phyloP scores from a whole-genome alignment of 1,284 basidiomycete species.

The Ceratobasidium sp. region DNA sequence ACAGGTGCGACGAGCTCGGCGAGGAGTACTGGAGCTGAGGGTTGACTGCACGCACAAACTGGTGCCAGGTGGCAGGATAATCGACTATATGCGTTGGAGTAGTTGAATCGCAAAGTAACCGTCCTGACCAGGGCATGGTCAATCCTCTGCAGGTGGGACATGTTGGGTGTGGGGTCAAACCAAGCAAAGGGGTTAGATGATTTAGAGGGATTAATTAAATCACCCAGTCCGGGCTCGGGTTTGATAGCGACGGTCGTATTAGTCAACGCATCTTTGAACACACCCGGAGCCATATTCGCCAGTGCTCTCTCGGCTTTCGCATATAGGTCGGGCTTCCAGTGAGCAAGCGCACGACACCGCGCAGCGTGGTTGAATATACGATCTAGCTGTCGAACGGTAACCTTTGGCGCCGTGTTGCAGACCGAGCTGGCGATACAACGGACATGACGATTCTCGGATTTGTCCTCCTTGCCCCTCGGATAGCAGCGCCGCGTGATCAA shows the following conservation, averaged over 20 bases:
- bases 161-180: neutral
- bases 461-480: neutral
- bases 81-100: neutral
- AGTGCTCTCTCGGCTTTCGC: conserved; percentile 7
- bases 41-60: neutral
- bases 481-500: conserved; percentile 8
- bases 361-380: neutral
- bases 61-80: neutral
- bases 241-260: too few relatives aligned
- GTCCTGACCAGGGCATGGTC: conserved; percentile 7
- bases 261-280: neutral
- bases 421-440: conserved; percentile 15
- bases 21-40: conserved; percentile 13
- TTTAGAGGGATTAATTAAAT: too few relatives aligned
- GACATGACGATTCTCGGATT: neutral
- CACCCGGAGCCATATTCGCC: conserved; percentile 6
- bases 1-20: conserved; percentile 1
- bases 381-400: neutral
- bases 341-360: neutral
- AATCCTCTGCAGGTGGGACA: neutral
- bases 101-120: conserved; percentile 16
- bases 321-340: neutral
- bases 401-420: neutral
- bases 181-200: neutral
- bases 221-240: too few relatives aligned